These are phyloP conservation scores for Darksidea phi DNA, from an alignment of 495 filamentous ascomycete species.

Conservation along the genomic window DNA sequence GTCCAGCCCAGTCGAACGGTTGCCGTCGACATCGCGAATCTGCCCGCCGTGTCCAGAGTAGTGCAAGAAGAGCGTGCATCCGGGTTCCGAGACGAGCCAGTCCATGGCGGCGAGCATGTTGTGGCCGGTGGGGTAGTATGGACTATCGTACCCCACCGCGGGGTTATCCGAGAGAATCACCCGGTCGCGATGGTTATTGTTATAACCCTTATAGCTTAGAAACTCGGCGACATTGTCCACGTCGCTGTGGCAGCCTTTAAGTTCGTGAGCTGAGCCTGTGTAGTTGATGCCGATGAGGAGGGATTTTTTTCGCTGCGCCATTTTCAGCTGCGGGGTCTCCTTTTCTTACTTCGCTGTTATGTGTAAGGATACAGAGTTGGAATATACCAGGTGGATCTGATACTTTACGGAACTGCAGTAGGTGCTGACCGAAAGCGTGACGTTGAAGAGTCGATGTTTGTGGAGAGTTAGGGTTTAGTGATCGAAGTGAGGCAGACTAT, in stretches of 20 bases:
- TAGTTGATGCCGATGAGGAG: slow-evolving; percentile 65
- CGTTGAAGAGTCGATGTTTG: no score
- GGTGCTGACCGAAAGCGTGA: no score
- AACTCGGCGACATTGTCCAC: slow-evolving; percentile 52
- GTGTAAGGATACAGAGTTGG: no score
- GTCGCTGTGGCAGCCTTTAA: slow-evolving; percentile 60
- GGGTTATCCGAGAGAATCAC: slow-evolving; percentile 55
- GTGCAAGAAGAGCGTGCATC: slow-evolving; percentile 54
- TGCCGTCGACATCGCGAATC: slow-evolving; percentile 33
- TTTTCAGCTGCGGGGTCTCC: background rate
- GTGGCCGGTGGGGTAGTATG: slow-evolving; percentile 53
- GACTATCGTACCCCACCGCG: slow-evolving; percentile 47
- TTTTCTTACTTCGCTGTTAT: no score
- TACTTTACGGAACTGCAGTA: no score
- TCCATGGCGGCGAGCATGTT: slow-evolving; percentile 59
- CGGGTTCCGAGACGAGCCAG: slow-evolving; percentile 55
- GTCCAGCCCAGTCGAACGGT: slow-evolving; percentile 47
- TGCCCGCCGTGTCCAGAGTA: slow-evolving; percentile 61
- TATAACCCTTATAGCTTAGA: slow-evolving; percentile 45
- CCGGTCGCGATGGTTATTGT: slow-evolving; percentile 50
- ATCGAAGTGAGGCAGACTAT: no score
- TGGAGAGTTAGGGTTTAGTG: no score
- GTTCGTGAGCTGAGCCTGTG: slow-evolving; percentile 50
- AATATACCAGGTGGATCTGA: no score
- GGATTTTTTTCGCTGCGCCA: slow-evolving; percentile 48